A percentile compares a stretch with the other conserved stretches of the same genome.
These are phyloP conservation scores for Xylona heveae DNA, from an alignment of 495 filamentous ascomycete species.

Conservation along the genomic window DNA sequence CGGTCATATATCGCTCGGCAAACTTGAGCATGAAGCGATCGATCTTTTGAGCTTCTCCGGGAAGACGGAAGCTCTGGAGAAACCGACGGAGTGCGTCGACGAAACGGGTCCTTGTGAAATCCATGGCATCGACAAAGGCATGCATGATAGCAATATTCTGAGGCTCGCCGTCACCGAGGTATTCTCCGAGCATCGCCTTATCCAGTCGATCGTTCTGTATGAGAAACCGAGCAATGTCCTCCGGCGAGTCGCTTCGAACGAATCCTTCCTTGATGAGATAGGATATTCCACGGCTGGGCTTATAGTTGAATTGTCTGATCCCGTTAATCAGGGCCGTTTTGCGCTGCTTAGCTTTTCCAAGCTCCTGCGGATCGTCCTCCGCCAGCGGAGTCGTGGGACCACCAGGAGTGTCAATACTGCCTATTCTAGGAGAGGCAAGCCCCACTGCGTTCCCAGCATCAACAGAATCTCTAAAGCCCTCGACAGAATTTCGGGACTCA, in stretches of 20 bases:
- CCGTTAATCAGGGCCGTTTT: conserved; percentile 84
- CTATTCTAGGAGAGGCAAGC: conserved; percentile 25
- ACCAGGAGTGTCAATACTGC: conserved; percentile 34
- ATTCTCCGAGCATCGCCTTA: conserved; percentile 85
- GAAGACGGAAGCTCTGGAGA: conserved; percentile 83
- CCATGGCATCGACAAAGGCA: conserved; percentile 88
- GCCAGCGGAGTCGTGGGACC: conserved; percentile 48
- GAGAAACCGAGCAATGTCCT: conserved; percentile 74
- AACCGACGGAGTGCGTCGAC: conserved; percentile 83
- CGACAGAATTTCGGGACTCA: conserved; percentile 41
- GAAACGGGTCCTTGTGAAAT: conserved; percentile 82
- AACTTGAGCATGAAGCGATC: conserved; percentile 99
- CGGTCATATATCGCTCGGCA: conserved; percentile 80
- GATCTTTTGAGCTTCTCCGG: conserved; percentile 96
- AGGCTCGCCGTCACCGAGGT: conserved; percentile 77
- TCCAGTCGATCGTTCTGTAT: conserved; percentile 54
- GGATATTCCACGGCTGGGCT: conserved; percentile 88
- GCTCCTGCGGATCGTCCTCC: conserved; percentile 76
- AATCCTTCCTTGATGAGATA: conserved; percentile 64
- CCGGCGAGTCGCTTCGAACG: conserved; percentile 49
- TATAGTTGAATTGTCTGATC: conserved; percentile 91
- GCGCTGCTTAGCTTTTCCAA: conserved; percentile 80
- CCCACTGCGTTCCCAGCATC: conserved; percentile 35
- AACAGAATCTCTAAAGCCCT: conserved; percentile 62
- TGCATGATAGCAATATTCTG: conserved; percentile 96